phyloP scores from a whole-genome alignment of 2,329 filamentous ascomycete species.

The Venturia effusa region DNA sequence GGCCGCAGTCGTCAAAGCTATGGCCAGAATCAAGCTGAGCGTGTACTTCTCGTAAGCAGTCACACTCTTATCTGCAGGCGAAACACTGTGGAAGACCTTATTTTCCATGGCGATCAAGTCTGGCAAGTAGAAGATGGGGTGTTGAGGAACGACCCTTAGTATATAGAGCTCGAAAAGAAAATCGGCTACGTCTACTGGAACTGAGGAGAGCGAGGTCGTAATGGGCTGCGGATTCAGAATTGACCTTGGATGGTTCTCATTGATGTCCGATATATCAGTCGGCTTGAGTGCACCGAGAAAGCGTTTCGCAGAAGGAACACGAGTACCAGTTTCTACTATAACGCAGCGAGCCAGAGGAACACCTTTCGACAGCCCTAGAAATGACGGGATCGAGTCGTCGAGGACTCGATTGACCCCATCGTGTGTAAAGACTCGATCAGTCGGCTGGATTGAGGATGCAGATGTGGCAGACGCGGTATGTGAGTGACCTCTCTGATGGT shows the following conservation, averaged over 20 bases:
- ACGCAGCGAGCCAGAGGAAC: slow-evolving; percentile 24
- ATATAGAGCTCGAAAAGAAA: slow-evolving; percentile 24
- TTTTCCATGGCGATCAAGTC: slow-evolving; percentile 19
- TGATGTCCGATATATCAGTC: slow-evolving; percentile 18
- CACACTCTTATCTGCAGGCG: slow-evolving; percentile 21
- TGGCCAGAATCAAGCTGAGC: slow-evolving; percentile 27
- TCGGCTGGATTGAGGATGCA: not conserved
- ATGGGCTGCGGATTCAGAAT: slow-evolving; percentile 26
- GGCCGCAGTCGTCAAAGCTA: slow-evolving; percentile 24
- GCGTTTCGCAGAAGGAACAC: slow-evolving; percentile 24
- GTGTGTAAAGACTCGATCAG: not conserved
- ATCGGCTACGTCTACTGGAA: slow-evolving; percentile 22
- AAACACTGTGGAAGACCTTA: slow-evolving; percentile 19
- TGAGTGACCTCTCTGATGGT: slow-evolving; percentile 15
- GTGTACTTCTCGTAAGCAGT: slow-evolving; percentile 22
- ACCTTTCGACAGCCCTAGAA: slow-evolving; percentile 24
- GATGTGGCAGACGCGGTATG: not conserved
- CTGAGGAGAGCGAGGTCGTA: slow-evolving; percentile 19
- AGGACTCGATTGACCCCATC: slow-evolving; percentile 23
- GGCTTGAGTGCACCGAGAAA: slow-evolving; percentile 18
- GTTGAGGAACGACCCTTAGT: slow-evolving; percentile 24
- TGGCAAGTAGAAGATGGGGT: slow-evolving; percentile 26
- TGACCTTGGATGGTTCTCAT: slow-evolving; percentile 26
- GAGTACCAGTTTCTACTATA: slow-evolving; percentile 21
- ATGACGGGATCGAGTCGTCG: slow-evolving; percentile 25